Conservation (phyloP, 768 basidiomycete genomes). For the Asterophora lycoperdoides region DNA sequence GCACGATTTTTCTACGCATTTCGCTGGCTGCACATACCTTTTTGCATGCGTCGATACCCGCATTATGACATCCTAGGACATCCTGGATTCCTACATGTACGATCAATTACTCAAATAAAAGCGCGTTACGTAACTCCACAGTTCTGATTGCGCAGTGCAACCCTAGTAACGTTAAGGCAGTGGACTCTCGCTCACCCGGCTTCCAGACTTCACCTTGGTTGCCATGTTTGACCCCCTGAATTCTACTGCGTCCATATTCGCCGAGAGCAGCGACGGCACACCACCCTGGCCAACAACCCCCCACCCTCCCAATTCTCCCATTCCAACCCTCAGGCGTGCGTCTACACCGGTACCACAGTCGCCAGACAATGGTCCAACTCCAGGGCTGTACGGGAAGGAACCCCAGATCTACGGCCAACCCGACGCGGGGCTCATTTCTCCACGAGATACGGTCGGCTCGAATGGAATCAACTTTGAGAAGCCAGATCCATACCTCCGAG, state of each 20-base stretch:
- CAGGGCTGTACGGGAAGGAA: slow-evolving; percentile 69
- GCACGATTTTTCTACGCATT: background rate
- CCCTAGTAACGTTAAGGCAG: too few relatives aligned
- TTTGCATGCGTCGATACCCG: background rate
- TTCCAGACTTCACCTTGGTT: background rate
- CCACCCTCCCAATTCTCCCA: slow-evolving; percentile 63
- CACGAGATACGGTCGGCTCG: slow-evolving; percentile 54
- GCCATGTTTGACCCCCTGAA: slow-evolving; percentile 72
- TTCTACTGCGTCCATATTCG: slow-evolving; percentile 51
- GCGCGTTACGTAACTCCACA: slow-evolving; percentile 11
- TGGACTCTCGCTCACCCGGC: background rate
- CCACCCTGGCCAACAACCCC: slow-evolving; percentile 84
- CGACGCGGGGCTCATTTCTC: slow-evolving; percentile 78
- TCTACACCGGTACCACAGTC: slow-evolving; percentile 47
- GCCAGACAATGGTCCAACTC: slow-evolving; percentile 48
- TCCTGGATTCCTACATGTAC: too few relatives aligned
- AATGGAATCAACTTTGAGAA: slow-evolving; percentile 75
- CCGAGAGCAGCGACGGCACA: slow-evolving; percentile 43
- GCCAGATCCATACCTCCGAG: slow-evolving; percentile 79
- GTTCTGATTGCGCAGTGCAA: background rate
- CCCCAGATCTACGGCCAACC: slow-evolving; percentile 88
- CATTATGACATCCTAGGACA: background rate
- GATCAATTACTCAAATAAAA: background rate
- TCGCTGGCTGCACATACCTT: background rate
- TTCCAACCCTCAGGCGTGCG: slow-evolving; percentile 67